Evolutionary conservation across 78 protist species (phyloP).

Genomic region (Parvularia atlantis): DNA sequence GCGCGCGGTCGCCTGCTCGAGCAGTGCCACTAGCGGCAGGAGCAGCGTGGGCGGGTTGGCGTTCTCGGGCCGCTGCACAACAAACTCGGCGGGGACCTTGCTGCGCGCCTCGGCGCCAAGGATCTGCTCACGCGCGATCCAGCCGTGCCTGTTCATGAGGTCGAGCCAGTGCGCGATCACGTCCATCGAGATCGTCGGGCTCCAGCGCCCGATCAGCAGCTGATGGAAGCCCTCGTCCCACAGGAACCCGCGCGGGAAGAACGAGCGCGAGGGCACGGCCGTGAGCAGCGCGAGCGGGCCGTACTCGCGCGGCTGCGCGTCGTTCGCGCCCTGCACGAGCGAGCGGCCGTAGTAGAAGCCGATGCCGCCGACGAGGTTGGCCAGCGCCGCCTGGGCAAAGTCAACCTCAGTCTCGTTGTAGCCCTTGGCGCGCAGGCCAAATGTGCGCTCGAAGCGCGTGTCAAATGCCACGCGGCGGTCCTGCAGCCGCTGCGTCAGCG

Average conservation of each 20-base stretch:
- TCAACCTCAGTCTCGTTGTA: neutral
- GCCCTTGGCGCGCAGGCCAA: too few species aligned
- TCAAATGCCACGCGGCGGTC: too few species aligned
- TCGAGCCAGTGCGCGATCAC: slow-evolving; percentile 64
- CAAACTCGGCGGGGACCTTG: slow-evolving; percentile 42
- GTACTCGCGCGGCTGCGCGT: neutral
- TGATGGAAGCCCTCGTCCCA: slow-evolving; percentile 97
- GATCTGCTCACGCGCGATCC: slow-evolving; percentile 94
- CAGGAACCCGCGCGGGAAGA: slow-evolving; percentile 91
- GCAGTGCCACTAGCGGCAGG: slow-evolving; percentile 6
- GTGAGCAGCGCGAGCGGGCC: slow-evolving; percentile 28
- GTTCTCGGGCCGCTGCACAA: slow-evolving; percentile 3
- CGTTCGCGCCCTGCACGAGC: slow-evolving; percentile 13
- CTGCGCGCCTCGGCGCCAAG: slow-evolving; percentile 71
- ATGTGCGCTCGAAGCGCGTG: too few species aligned
- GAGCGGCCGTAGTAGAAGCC: slow-evolving; percentile 36
- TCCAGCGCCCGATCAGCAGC: slow-evolving; percentile 48
- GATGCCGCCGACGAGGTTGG: slow-evolving; percentile 65
- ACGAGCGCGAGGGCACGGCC: slow-evolving; percentile 79
- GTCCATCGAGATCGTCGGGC: slow-evolving; percentile 22
- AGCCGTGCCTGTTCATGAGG: slow-evolving; percentile 68
- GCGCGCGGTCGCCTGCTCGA: neutral
- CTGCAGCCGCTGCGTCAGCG: too few species aligned
- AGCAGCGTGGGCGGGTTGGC: slow-evolving; percentile 84
- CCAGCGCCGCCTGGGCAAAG: slow-evolving; percentile 29